Base-by-base conservation (phyloP, 768 basidiomycete genomes). In the Auriscalpium microsporum region DNA sequence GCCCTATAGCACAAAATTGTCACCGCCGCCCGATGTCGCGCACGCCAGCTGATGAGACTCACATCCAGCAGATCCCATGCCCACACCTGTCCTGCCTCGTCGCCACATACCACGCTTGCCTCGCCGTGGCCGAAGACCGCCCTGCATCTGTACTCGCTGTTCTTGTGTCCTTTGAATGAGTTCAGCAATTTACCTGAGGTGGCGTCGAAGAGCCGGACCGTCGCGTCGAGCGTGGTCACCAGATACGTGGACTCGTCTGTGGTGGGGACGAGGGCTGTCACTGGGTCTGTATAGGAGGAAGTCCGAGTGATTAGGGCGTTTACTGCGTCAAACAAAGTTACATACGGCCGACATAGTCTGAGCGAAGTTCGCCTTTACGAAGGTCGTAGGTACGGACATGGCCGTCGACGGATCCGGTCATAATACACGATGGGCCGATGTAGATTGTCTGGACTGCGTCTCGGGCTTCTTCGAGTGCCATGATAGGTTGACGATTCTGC, bases 51-150 rank as follows among this genome's bases (percentile, higher is more conserved):
- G 46, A 50, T 51, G 46, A 45, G 17, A 71, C 82, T 65, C 69
- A 94, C 94, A 67, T 91, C 88, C 19, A 97, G 79, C 56, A 97
- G 73, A 62, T 95, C 91, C 94, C 94, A 99, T 44, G 82, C 82
- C 91, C 92, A 96, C 3, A 99, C 73, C 57, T 71, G 73, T 0
- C 96, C 96, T 8, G 85, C 79, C 69, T 97, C 96, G 66, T 98
- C 96, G 9, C 96, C 96, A 57, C 82, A 85, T 5, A 95, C 67
- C 14, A 98, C 83, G 23, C 68, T 81, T 8, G 85, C 87, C 70
- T 98, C 96, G 4, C 77, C 86, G 58, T 87, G 80, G 10, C 88
- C 88, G 64, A 95, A 95, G 61, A 83, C 86, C 23, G 86, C 84
- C 33, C 87, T 83, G 64, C 81, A 86, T 21, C 90, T 81, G 68